phyloP scores from a whole-genome alignment of 2,329 filamentous ascomycete species.

The Colletotrichum somersetense region DNA sequence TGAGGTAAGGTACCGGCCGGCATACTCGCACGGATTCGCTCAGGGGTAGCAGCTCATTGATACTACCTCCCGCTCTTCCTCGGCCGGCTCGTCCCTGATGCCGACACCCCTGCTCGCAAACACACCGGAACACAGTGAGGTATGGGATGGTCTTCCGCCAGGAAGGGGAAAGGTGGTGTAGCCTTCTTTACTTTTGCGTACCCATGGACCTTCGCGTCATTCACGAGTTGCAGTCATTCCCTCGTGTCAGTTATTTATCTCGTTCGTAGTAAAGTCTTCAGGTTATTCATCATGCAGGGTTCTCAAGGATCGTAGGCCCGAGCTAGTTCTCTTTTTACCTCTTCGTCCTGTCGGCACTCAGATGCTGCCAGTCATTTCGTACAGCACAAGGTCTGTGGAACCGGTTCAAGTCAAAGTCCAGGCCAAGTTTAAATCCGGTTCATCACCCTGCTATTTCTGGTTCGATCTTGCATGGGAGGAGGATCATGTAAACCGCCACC shows the following conservation, averaged over 20 bases:
- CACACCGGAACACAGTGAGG: not conserved
- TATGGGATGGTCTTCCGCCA: not conserved
- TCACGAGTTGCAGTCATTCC: not conserved
- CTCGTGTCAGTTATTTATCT: not conserved
- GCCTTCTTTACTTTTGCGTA: not conserved
- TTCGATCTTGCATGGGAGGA: not conserved
- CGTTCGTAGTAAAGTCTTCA: not conserved
- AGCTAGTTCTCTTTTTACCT: not conserved
- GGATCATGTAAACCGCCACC: conserved; percentile 4
- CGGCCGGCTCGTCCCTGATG: conserved; percentile 1
- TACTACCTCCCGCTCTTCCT: not conserved
- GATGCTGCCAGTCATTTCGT: not conserved
- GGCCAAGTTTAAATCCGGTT: not conserved
- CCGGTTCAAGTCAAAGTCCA: not conserved
- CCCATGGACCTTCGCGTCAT: not conserved
- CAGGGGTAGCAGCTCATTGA: not conserved
- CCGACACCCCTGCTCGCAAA: not conserved
- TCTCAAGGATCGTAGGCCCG: not conserved
- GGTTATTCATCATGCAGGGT: not conserved
- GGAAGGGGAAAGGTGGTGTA: not conserved
- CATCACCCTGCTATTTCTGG: not conserved
- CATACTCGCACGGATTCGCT: not conserved
- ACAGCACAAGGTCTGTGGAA: not conserved
- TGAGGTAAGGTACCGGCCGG: conserved; percentile 1
- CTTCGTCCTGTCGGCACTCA: not conserved